A percentile compares a stretch with the other conserved stretches of the same genome.
These are phyloP conservation scores for Salinomyces thailandicus DNA, from an alignment of 2,329 filamentous ascomycete genomes.

Conservation along the genomic window DNA sequence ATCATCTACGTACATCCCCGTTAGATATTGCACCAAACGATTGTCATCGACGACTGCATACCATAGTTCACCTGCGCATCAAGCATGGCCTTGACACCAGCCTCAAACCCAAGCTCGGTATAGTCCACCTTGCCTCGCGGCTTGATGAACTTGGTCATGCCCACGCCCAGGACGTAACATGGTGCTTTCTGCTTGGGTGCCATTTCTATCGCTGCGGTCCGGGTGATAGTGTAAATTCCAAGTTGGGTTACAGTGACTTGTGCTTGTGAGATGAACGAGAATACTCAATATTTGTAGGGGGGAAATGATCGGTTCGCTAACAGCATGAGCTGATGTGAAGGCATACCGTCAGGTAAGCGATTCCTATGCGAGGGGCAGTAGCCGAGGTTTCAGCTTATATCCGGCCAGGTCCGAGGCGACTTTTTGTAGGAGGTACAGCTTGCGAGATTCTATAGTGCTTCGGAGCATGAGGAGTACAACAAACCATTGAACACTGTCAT, in stretches of 20 bases:
- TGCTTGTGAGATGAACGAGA: neutral
- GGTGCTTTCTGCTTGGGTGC: conserved; percentile 37
- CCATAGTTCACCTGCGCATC: conserved; percentile 77
- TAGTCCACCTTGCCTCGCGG: conserved; percentile 89
- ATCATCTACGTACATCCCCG: conserved; percentile 62
- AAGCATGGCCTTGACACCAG: conserved; percentile 74
- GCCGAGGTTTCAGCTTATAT: no score
- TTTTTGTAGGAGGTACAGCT: no score
- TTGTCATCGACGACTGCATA: no score
- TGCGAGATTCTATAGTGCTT: no score
- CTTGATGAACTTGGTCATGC: conserved; percentile 99
- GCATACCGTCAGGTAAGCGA: neutral
- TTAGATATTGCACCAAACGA: no score
- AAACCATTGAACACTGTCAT: no score
- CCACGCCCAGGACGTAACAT: conserved; percentile 87
- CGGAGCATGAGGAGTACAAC: no score
- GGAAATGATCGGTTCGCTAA: no score
- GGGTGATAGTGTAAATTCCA: no score
- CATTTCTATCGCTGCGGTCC: no score
- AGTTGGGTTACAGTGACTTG: conserved; percentile 2
- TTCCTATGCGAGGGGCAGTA: neutral
- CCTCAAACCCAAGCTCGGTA: conserved; percentile 87
- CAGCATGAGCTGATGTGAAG: neutral
- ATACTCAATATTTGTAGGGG: no score
- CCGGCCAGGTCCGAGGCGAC: no score